phyloP scores from a whole-genome alignment of 163 green algal genomes.

The Chloromonas sp. region DNA sequence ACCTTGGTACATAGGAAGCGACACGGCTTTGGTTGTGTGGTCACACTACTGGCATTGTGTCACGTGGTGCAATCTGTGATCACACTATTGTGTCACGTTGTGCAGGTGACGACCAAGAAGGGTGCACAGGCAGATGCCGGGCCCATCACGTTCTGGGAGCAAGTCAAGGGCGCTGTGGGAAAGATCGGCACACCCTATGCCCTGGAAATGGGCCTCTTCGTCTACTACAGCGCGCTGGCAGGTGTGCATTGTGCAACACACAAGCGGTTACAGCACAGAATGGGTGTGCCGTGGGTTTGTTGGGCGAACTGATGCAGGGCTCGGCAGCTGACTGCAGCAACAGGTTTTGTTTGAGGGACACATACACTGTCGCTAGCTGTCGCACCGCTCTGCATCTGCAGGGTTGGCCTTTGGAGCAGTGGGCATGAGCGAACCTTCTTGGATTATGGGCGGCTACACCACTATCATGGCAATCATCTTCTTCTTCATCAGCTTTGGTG shows the following conservation, averaged over 20 bases:
- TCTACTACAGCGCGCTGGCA: slow-evolving; percentile 23
- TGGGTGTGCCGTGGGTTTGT: not conserved
- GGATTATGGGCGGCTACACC: slow-evolving; percentile 36
- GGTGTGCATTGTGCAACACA: slow-evolving; percentile 1
- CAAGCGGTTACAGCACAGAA: not conserved
- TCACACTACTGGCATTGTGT: too few species aligned
- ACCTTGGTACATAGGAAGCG: too few species aligned
- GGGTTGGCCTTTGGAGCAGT: slow-evolving; percentile 3
- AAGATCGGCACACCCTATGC: slow-evolving; percentile 14
- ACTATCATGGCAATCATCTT: slow-evolving; percentile 29
- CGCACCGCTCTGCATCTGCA: not conserved
- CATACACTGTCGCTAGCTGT: not conserved
- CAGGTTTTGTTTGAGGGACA: too few species aligned
- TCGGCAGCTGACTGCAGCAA: not conserved
- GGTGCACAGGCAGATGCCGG: slow-evolving; percentile 4
- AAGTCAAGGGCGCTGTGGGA: not conserved
- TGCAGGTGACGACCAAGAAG: slow-evolving; percentile 14
- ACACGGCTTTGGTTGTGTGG: too few species aligned
- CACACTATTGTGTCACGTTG: too few species aligned
- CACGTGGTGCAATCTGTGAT: too few species aligned
- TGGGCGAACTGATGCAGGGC: not conserved
- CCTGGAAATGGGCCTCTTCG: slow-evolving; percentile 14
- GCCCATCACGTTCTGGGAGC: not conserved
- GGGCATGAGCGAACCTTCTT: slow-evolving; percentile 10
- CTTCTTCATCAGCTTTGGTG: slow-evolving; percentile 22